Conservation (phyloP, 1,139 yeast species). For the Protomyces arabidopsidicola region DNA sequence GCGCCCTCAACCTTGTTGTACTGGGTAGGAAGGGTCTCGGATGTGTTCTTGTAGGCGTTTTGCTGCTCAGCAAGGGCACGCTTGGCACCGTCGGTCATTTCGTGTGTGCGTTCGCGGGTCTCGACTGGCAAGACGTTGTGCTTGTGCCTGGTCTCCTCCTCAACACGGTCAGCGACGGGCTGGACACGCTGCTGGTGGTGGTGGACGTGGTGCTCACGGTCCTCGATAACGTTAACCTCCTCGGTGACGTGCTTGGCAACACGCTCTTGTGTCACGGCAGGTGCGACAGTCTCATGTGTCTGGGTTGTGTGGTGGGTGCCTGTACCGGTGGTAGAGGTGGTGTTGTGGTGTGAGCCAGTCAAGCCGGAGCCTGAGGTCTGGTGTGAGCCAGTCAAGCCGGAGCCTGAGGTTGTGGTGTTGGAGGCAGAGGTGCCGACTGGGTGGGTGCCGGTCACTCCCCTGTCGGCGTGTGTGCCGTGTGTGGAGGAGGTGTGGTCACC, state of each 20-base stretch:
- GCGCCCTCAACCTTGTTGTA: constrained; percentile 10
- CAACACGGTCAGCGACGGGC: constrained; percentile 26
- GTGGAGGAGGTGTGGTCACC: background rate
- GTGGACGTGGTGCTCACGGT: constrained; percentile 27
- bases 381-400: background rate
- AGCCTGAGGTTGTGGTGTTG: no score
- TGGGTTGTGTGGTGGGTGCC: constrained; percentile 7
- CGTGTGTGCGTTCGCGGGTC: constrained; percentile 18
- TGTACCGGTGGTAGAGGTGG: background rate
- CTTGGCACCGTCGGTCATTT: constrained; percentile 26
- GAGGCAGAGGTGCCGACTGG: no score
- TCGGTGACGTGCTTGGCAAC: constrained; percentile 14
- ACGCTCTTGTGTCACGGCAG: constrained; percentile 26
- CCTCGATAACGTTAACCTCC: constrained; percentile 20
- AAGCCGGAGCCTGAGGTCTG: background rate
- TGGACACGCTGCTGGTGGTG: constrained; percentile 29
- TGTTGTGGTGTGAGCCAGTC: background rate
- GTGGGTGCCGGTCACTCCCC: no score
- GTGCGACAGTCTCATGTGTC: constrained; percentile 25
- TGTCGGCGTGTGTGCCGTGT: no score
- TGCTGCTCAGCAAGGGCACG: constrained; percentile 26
- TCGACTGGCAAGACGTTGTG: constrained; percentile 21
- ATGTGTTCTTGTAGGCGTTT: constrained; percentile 25
- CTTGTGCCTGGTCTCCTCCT: constrained; percentile 10
- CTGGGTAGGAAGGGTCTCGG: constrained; percentile 24